Evolutionary conservation across 768 basidiomycete species (phyloP).

Genomic region (Gloeostereum incarnatum): DNA sequence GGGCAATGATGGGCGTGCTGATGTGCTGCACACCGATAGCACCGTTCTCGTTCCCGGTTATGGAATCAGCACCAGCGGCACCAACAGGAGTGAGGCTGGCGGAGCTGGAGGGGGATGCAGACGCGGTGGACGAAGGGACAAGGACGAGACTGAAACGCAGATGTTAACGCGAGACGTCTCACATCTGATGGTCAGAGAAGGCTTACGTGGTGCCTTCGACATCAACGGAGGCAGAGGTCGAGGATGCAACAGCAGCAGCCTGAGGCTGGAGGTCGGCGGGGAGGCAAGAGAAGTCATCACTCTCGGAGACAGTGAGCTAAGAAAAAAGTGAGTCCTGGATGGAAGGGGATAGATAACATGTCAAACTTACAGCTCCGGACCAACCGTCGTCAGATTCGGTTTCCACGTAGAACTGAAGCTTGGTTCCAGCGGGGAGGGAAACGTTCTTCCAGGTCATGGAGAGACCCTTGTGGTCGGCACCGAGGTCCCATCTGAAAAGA

Average conservation of each 20-base stretch:
- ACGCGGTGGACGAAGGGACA: conserved; percentile 10
- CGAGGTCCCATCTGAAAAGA: conserved; percentile 58
- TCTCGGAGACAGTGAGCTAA: conserved; percentile 29
- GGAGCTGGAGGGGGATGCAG: conserved; percentile 7
- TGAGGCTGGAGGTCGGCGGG: conserved; percentile 5
- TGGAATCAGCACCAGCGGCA: conserved; percentile 20
- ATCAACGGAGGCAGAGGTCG: conserved; percentile 5
- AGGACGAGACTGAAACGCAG: conserved; percentile 12
- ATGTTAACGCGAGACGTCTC: not conserved
- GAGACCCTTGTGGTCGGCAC: conserved; percentile 38
- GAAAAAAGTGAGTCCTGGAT: conserved; percentile 2
- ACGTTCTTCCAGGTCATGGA: conserved; percentile 33
- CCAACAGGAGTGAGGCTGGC: conserved; percentile 24
- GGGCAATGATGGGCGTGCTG: conserved; percentile 29
- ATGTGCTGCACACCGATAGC: conserved; percentile 27
- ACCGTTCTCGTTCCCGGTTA: conserved; percentile 29
- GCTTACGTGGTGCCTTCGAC: conserved; percentile 10
- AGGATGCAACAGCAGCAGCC: conserved; percentile 3
- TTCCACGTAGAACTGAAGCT: conserved; percentile 49
- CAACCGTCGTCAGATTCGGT: conserved; percentile 50
- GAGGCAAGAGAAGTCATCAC: conserved; percentile 30
- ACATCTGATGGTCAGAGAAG: not conserved
- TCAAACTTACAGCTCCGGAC: conserved; percentile 43
- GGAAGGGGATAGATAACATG: conserved; percentile 6
- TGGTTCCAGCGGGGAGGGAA: conserved; percentile 35